Evolutionary conservation across 2,329 filamentous ascomycete genomes (phyloP).

Genomic region (Onygenales sp.): DNA sequence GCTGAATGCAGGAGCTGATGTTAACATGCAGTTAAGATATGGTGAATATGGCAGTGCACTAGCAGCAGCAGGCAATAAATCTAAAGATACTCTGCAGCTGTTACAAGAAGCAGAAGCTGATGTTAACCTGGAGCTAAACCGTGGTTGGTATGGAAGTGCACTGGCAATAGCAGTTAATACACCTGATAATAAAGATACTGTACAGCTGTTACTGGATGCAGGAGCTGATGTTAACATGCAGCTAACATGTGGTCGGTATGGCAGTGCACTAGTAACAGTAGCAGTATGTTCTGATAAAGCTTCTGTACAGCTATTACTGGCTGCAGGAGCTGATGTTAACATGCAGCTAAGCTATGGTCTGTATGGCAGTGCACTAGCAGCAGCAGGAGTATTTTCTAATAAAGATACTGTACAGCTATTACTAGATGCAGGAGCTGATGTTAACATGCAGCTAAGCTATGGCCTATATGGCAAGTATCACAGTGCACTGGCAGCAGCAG

Average conservation of each 20-base stretch:
- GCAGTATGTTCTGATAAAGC: too few species aligned
- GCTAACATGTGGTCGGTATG: slow-evolving; percentile 1
- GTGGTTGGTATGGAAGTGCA: slow-evolving; percentile 6
- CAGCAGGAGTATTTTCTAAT: too few species aligned
- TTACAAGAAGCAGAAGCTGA: slow-evolving; percentile 3
- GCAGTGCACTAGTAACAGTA: slow-evolving; percentile 11
- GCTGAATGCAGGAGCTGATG: slow-evolving; percentile 2
- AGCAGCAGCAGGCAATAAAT: slow-evolving; percentile 7
- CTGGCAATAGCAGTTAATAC: slow-evolving; percentile 9
- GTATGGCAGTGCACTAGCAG: too few species aligned
- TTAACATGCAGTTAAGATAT: neutral
- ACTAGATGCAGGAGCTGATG: slow-evolving; percentile 3
- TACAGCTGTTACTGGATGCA: slow-evolving; percentile 2
- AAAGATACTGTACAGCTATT: neutral
- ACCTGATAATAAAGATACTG: neutral
- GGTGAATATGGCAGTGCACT: slow-evolving; percentile 8
- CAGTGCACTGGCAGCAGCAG: slow-evolving; percentile 11
- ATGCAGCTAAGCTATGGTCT: too few species aligned
- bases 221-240: slow-evolving; percentile 4
- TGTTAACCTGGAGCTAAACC: neutral
- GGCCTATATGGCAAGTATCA: too few species aligned
- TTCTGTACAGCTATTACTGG: too few species aligned
- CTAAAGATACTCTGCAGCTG: neutral
- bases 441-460: neutral
- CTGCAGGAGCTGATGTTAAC: too few species aligned